Conservation (phyloP, 768 basidiomycete genomes). For the Sistotremastrum suecicum region DNA sequence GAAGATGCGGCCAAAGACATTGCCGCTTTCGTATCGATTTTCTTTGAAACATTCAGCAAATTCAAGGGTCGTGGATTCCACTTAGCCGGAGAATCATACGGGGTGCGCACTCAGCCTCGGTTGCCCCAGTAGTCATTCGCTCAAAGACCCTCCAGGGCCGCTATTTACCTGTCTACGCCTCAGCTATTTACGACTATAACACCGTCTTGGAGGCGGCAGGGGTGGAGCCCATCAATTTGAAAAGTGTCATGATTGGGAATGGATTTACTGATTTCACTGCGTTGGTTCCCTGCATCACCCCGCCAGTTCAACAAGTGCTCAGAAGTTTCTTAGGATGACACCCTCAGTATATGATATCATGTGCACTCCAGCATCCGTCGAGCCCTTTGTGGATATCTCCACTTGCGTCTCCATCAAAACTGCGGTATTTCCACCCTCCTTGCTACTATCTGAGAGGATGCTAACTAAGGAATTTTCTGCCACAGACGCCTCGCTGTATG, state of each 20-base stretch:
- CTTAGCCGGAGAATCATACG: conserved; percentile 26
- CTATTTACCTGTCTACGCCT: conserved; percentile 19
- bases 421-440: conserved; percentile 1
- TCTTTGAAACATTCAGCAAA: conserved; percentile 26
- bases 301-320: no score
- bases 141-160: conserved; percentile 4
- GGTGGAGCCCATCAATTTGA: conserved; percentile 16
- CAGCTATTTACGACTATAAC: conserved; percentile 24
- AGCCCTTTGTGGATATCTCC: conserved; percentile 7
- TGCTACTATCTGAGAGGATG: conserved; percentile 1
- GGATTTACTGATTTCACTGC: conserved; percentile 7
- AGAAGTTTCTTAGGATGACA: no score
- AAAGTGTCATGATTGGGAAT: conserved; percentile 11
- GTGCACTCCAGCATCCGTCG: conserved; percentile 1
- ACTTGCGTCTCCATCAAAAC: conserved; percentile 1
- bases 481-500: conserved; percentile 30
- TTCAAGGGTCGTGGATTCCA: conserved; percentile 23
- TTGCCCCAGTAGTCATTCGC: background rate
- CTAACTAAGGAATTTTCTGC: background rate
- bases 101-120: conserved; percentile 10
- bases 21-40: conserved; percentile 23
- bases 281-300: no score
- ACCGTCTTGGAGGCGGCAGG: conserved; percentile 9
- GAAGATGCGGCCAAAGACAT: conserved; percentile 26
- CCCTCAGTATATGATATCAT: conserved; percentile 11